phyloP scores from a whole-genome alignment of 179 eudicot genomes.

The Heliamphora ciliata region DNA sequence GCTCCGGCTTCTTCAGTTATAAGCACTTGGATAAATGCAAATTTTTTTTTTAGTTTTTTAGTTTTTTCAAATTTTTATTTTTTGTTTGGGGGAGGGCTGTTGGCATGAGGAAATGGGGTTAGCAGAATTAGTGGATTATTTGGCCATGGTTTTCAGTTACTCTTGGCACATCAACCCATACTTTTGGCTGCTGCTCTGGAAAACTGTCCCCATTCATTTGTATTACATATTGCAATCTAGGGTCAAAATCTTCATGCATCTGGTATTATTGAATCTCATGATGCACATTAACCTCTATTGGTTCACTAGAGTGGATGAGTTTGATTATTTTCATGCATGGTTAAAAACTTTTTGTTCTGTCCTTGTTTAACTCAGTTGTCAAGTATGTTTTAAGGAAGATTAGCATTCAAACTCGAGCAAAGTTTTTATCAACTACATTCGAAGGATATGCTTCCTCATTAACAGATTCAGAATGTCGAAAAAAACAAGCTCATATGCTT shows the following conservation, averaged over 20 bases:
- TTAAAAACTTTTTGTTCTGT: neutral
- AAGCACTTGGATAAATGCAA: neutral
- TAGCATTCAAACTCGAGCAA: neutral
- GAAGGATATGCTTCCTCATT: neutral
- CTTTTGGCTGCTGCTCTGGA: constrained; percentile 4
- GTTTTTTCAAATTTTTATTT: neutral
- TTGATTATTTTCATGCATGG: neutral
- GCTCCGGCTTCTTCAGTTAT: constrained; percentile 14
- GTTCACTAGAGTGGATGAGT: constrained; percentile 2
- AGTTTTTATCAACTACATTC: neutral
- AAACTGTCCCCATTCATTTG: neutral
- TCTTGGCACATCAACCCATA: constrained; percentile 2
- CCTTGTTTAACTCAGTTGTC: neutral
- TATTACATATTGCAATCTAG: neutral
- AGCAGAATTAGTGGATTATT: constrained; percentile 25
- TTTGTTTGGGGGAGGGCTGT: neutral
- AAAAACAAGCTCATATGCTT: too few species aligned
- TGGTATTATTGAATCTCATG: neutral
- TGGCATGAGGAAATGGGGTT: too few species aligned
- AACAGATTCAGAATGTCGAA: too few species aligned
- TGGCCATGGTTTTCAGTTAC: neutral
- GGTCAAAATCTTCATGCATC: neutral
- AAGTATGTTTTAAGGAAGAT: neutral
- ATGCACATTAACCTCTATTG: neutral
- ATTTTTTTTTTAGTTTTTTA: neutral